Evolutionary conservation across 257 asterid genomes (phyloP).

Genomic region (Solanum medicagineum): DNA sequence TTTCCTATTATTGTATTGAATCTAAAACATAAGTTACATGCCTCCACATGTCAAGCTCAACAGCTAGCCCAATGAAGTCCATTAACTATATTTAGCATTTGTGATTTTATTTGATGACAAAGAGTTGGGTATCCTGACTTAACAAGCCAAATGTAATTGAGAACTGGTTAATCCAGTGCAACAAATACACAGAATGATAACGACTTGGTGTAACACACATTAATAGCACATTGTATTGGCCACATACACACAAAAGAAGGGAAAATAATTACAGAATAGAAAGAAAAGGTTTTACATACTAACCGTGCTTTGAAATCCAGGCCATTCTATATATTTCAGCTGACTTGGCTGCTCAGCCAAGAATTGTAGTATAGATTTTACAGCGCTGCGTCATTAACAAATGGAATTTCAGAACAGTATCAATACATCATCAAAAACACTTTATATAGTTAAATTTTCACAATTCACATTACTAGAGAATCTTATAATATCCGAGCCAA

Average conservation of each 20-base stretch:
- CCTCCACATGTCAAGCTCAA: not conserved
- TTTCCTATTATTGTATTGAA: not conserved
- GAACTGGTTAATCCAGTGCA: not conserved
- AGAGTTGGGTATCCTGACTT: not conserved
- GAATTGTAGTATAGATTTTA: constrained; percentile 20
- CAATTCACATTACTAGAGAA: not conserved
- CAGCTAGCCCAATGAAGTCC: not conserved
- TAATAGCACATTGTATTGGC: not conserved
- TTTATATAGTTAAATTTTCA: not conserved
- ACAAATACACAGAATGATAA: not conserved
- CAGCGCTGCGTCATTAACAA: constrained; percentile 28
- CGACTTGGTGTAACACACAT: not conserved
- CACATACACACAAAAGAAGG: not conserved
- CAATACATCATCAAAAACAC: not conserved
- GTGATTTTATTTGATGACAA: not conserved
- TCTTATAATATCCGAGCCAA: not conserved
- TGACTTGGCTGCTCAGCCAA: constrained; percentile 38
- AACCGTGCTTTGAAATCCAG: constrained; percentile 35
- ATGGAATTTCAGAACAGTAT: not conserved
- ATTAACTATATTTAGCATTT: not conserved
- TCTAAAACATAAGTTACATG: not conserved
- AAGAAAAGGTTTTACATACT: not conserved
- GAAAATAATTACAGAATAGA: not conserved
- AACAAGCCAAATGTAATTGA: not conserved
- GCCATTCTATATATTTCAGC: constrained; percentile 45